Conservation (phyloP, 352 stramenopile genomes). For the Phytopythium sindhum region DNA sequence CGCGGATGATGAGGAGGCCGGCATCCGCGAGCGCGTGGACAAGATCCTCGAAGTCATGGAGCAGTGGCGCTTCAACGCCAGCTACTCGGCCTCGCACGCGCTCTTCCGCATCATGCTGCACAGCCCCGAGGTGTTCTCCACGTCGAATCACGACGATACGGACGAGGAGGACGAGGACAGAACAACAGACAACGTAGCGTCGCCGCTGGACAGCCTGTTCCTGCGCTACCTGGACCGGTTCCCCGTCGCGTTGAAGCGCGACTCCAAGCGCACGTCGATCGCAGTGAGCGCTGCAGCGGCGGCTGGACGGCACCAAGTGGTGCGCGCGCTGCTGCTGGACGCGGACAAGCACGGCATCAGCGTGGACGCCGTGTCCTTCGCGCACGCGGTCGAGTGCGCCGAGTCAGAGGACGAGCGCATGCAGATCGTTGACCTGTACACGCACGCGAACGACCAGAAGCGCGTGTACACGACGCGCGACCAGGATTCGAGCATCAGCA, state of each 20-base stretch:
- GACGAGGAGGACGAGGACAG: neutral
- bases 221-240: constrained; percentile 50
- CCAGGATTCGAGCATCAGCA: constrained; percentile 49
- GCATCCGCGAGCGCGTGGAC: constrained; percentile 33
- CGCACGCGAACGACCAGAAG: constrained; percentile 46
- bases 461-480: constrained; percentile 50
- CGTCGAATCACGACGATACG: neutral
- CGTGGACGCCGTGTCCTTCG: constrained; percentile 63
- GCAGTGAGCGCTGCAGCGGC: constrained; percentile 52
- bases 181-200: constrained; percentile 6
- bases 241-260: constrained; percentile 29
- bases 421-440: constrained; percentile 55
- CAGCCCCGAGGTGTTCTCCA: constrained; percentile 36
- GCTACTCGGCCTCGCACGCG: constrained; percentile 59
- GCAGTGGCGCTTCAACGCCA: constrained; percentile 30
- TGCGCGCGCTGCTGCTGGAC: constrained; percentile 39
- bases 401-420: constrained; percentile 38
- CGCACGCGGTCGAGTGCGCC: constrained; percentile 51
- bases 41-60: constrained; percentile 44
- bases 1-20: constrained; percentile 26
- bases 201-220: constrained; percentile 29
- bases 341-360: constrained; percentile 33
- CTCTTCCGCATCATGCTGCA: constrained; percentile 63
- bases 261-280: constrained; percentile 55
- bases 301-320: constrained; percentile 27